Evolutionary conservation across 352 stramenopile genomes (phyloP), one percentile per base, ranked within the genome.

Genomic region (Phytophthora foliorum): DNA sequence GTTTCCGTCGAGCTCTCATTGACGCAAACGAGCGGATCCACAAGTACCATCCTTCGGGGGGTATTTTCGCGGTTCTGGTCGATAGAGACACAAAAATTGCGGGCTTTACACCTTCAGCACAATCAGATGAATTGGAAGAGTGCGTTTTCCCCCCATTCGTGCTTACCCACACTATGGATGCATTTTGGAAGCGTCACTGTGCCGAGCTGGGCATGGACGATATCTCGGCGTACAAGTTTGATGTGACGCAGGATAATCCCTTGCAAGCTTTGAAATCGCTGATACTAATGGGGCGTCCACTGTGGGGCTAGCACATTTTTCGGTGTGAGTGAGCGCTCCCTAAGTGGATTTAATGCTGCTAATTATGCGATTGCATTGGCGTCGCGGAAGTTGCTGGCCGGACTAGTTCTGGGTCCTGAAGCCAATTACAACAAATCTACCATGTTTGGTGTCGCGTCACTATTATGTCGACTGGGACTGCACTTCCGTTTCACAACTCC

Each of bases 381-480:
- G 9, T 24, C 27, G 11, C 32, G 19, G n/a, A 55, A 38, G 10
- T 25, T 55, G 27, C 1, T 55, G 48, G 16, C 27, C 6, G 48
- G 48, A 11, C 6, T 42, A 6, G 6, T 6, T 42, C 36, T 11
- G 7, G 14, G 14, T 42, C 7, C 11, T 17, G 6, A 19, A 9
- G 27, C 16, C 6, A 41, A 13, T 17, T 41, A 25, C 27, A 41
- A 55, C 16, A 10, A 55, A 17, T 6, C 22, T 14, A 55, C 25
- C 27, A 55, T 55, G 27, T 55, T 55, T 32, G 48, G 48, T 2
- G 27, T 55, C 16, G 17, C 48, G 25, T 55, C 48, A 4, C 3
- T 41, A 16, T 19, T 55, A 16, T 55, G 48, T 41, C 48, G 48
- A 41, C 16, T 55, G 25, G 48, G 25, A 17, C 16, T 55, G 5